phyloP scores from a whole-genome alignment of 306 rosid genomes.

The Inga laurina region DNA sequence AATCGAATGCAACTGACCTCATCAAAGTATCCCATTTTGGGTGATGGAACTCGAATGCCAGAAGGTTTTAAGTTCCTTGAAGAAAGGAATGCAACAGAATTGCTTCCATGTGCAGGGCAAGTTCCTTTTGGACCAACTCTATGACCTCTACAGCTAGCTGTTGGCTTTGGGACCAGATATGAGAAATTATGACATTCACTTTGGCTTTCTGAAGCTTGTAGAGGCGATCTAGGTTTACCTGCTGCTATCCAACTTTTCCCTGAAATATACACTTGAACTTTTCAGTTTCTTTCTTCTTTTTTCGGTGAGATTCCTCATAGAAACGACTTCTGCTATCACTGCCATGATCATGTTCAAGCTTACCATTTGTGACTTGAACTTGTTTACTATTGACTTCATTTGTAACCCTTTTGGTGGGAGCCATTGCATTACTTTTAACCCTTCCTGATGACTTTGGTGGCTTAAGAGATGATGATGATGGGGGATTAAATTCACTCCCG shows the following conservation, averaged over 20 bases:
- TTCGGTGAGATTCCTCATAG: not conserved
- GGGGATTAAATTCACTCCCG: conserved; percentile 33
- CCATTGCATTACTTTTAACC: conserved; percentile 17
- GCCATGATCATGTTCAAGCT: not conserved
- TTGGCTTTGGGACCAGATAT: not conserved
- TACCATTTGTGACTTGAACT: conserved; percentile 39
- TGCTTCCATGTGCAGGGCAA: not conserved
- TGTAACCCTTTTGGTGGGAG: conserved; percentile 36
- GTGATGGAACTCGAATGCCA: conserved; percentile 52
- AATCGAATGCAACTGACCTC: conserved; percentile 40
- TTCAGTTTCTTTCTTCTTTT: not conserved
- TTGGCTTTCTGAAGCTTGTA: conserved; percentile 12
- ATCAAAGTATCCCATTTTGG: conserved; percentile 54
- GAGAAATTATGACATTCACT: not conserved
- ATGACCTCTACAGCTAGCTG: not conserved
- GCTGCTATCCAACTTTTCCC: conserved; percentile 30
- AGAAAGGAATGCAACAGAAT: conserved; percentile 19
- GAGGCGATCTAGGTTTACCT: conserved; percentile 27
- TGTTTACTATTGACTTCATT: conserved; percentile 25
- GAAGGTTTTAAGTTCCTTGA: conserved; percentile 45
- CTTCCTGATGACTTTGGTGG: conserved; percentile 42
- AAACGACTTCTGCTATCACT: not conserved
- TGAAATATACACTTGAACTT: conserved; percentile 21
- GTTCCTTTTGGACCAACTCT: not conserved
- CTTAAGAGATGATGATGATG: conserved; percentile 42